phyloP scores from a whole-genome alignment of 2,329 filamentous ascomycete genomes.

The Emergomyces pasteurianus region DNA sequence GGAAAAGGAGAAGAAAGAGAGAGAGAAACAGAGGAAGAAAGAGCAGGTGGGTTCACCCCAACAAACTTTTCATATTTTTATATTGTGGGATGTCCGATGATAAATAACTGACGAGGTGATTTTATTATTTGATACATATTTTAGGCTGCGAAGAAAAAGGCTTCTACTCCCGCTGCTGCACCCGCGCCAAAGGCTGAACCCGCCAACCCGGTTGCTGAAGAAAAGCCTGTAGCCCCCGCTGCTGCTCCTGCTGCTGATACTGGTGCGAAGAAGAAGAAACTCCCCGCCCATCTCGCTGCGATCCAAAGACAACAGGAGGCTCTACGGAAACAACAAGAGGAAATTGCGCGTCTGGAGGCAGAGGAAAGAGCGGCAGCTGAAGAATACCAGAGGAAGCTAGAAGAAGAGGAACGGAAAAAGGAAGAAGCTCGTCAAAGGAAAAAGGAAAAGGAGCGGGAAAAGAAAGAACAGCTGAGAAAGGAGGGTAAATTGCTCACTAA shows the following conservation, averaged over 20 bases:
- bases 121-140: conserved; percentile 2
- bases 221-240: conserved; percentile 16
- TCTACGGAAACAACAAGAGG: conserved; percentile 34
- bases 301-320: conserved; percentile 39
- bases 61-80: neutral
- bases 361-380: conserved; percentile 32
- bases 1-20: conserved; percentile 94
- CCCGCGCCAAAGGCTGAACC: conserved; percentile 45
- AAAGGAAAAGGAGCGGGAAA: conserved; percentile 40
- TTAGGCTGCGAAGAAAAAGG: conserved; percentile 77
- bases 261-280: conserved; percentile 71
- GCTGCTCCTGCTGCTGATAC: conserved; percentile 24
- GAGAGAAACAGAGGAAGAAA: conserved; percentile 97
- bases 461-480: conserved; percentile 37
- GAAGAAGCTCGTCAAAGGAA: conserved; percentile 35
- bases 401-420: conserved; percentile 36
- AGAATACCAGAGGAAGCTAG: conserved; percentile 25
- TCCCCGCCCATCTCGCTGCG: conserved; percentile 47
- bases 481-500: conserved; percentile 40
- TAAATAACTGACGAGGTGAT: conserved; percentile 2
- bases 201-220: conserved; percentile 34
- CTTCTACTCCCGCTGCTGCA: conserved; percentile 33
- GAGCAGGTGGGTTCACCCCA: conserved; percentile 57
- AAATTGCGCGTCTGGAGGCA: conserved; percentile 29
- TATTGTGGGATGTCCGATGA: no score